Evolutionary conservation across 805 yeast genomes (phyloP).

Genomic region (Lachancea meyersii): DNA sequence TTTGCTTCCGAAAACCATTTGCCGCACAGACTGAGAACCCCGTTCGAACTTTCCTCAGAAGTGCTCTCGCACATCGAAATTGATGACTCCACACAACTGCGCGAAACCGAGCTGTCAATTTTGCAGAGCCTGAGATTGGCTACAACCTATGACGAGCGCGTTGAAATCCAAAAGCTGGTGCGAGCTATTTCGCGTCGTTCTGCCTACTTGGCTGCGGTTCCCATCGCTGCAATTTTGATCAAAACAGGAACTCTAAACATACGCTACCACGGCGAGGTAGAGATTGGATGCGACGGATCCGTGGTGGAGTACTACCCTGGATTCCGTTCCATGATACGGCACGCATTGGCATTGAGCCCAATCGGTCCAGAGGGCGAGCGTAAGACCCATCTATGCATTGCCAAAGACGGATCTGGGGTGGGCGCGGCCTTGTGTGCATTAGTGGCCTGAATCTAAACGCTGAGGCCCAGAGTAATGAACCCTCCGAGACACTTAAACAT

Average conservation of each 20-base stretch:
- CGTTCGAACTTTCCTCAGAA: slow-evolving; percentile 76
- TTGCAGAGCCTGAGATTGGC: slow-evolving; percentile 63
- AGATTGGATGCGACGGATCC: slow-evolving; percentile 93
- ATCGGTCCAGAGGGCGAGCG: slow-evolving; percentile 71
- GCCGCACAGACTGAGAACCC: slow-evolving; percentile 60
- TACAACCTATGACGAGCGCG: slow-evolving; percentile 65
- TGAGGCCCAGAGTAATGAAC: not conserved
- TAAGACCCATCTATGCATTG: slow-evolving; percentile 68
- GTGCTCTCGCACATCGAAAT: slow-evolving; percentile 81
- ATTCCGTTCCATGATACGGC: slow-evolving; percentile 70
- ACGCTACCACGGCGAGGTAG: slow-evolving; percentile 63
- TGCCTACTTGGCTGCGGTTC: slow-evolving; percentile 84
- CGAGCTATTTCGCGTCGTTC: slow-evolving; percentile 80
- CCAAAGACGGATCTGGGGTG: slow-evolving; percentile 94
- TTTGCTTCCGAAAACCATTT: slow-evolving; percentile 37
- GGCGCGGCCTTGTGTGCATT: slow-evolving; percentile 94
- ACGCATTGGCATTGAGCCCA: slow-evolving; percentile 64
- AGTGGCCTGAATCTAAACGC: slow-evolving; percentile 8
- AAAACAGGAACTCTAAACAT: slow-evolving; percentile 59
- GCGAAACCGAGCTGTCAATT: slow-evolving; percentile 62
- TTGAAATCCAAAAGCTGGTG: slow-evolving; percentile 64
- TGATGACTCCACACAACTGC: slow-evolving; percentile 70
- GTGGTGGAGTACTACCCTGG: slow-evolving; percentile 92
- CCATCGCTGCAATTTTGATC: slow-evolving; percentile 72
- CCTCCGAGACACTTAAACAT: not conserved